Percentiles rank a stretch among this genome's conserved stretches.
phyloP scores from a whole-genome alignment of 176 grass and related monocot species.

The Zea mays region Zm-B73-REFERENCE-NAM-5.0 NC_050096.1:269791001-269791500 shows the following conservation, averaged over 20 bases:
- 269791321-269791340: conserved; percentile 66
- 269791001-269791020: no score
- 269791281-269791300: conserved; percentile 38
- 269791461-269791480: conserved; percentile 66
- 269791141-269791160: neutral
- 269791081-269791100: no score
- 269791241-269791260: conserved; percentile 11
- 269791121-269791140: conserved; percentile 24
- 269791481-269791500: conserved; percentile 87
- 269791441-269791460: conserved; percentile 79
- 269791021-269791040: conserved; percentile 34
- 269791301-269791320: conserved; percentile 49
- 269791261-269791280: conserved; percentile 14
- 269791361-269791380: conserved; percentile 81
- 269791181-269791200: neutral
- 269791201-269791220: conserved; percentile 48
- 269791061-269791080: conserved; percentile 46
- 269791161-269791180: conserved; percentile 52
- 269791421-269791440: conserved; percentile 83
- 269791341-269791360: conserved; percentile 77
- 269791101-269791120: no score
- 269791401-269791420: conserved; percentile 79
- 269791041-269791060: conserved; percentile 46
- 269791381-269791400: conserved; percentile 79
- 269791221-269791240: conserved; percentile 50